Percentiles rank a stretch among this genome's conserved stretches.
Conservation (phyloP, 352 stramenopile genomes). For the Pythium diclinum region DNA sequence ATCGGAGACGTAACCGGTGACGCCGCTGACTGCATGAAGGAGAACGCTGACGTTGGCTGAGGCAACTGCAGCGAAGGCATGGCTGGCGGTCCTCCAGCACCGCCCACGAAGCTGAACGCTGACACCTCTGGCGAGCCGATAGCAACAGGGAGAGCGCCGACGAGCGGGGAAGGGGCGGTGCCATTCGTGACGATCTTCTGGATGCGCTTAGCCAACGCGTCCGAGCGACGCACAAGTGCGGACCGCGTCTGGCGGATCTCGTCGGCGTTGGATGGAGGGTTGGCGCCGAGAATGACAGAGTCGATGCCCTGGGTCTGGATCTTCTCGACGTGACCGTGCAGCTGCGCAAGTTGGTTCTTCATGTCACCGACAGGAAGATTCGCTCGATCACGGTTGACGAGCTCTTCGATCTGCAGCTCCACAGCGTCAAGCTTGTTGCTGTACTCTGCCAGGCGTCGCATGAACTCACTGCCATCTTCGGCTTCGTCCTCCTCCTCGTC, state of each 20-base stretch:
- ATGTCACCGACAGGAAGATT: slow-evolving; percentile 39
- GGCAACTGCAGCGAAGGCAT: slow-evolving; percentile 16
- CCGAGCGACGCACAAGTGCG: slow-evolving; percentile 56
- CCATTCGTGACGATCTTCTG: slow-evolving; percentile 37
- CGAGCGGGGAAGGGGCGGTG: slow-evolving; percentile 15
- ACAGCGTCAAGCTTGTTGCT: slow-evolving; percentile 42
- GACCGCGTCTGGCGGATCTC: slow-evolving; percentile 70
- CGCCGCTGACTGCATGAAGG: slow-evolving; percentile 23
- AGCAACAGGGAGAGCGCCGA: neutral
- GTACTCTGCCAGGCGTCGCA: slow-evolving; percentile 45
- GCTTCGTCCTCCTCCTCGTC: slow-evolving; percentile 3
- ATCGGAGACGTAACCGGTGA: slow-evolving; percentile 14
- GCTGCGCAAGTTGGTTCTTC: slow-evolving; percentile 67
- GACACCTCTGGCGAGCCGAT: slow-evolving; percentile 33
- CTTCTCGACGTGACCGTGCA: slow-evolving; percentile 71
- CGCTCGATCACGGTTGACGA: slow-evolving; percentile 47
- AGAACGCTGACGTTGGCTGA: slow-evolving; percentile 18
- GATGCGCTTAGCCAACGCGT: slow-evolving; percentile 62
- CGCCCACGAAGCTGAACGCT: slow-evolving; percentile 55
- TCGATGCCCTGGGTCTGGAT: slow-evolving; percentile 82
- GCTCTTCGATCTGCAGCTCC: slow-evolving; percentile 49
- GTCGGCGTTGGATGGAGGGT: slow-evolving; percentile 61
- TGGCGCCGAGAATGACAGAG: slow-evolving; percentile 69
- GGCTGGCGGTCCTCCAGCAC: neutral
- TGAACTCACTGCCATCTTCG: slow-evolving; percentile 33